These are phyloP conservation scores for Lasiosphaeria miniovina DNA, from an alignment of 495 filamentous ascomycete genomes.

Conservation along the genomic window DNA sequence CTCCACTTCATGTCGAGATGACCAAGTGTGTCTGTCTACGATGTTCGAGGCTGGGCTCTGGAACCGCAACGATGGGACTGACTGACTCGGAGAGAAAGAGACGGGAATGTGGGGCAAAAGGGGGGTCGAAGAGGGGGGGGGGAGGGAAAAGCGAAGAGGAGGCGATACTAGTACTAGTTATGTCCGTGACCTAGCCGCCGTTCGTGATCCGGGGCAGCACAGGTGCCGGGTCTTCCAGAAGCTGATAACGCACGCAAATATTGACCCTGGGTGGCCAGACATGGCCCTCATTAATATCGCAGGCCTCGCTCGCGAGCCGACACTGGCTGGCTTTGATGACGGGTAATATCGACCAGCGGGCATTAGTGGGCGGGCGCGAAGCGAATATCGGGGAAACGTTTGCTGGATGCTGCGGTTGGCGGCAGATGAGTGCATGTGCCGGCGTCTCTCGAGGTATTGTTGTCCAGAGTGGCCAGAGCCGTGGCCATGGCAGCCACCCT, in stretches of 20 bases:
- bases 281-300: slow-evolving; percentile 30
- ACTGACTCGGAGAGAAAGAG: slow-evolving; percentile 4
- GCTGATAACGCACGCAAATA: background rate
- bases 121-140: background rate
- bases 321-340: slow-evolving; percentile 15
- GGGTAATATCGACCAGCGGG: slow-evolving; percentile 14
- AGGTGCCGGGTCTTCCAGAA: slow-evolving; percentile 2
- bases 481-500: no score
- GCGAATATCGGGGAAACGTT: background rate
- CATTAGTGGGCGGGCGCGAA: background rate
- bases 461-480: no score
- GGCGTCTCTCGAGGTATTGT: no score
- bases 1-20: slow-evolving; percentile 38
- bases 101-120: background rate
- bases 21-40: background rate
- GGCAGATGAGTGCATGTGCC: background rate
- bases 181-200: slow-evolving; percentile 3
- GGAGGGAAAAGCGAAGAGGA: background rate
- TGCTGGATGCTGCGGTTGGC: background rate
- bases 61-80: slow-evolving; percentile 3
- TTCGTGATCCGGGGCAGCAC: background rate
- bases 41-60: slow-evolving; percentile 5
- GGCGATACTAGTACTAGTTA: background rate
- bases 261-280: slow-evolving; percentile 22
- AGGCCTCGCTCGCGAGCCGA: slow-evolving; percentile 28